These are phyloP conservation scores for Botrytis fabae DNA, from an alignment of 2,329 filamentous ascomycete genomes.

Conservation along the genomic window DNA sequence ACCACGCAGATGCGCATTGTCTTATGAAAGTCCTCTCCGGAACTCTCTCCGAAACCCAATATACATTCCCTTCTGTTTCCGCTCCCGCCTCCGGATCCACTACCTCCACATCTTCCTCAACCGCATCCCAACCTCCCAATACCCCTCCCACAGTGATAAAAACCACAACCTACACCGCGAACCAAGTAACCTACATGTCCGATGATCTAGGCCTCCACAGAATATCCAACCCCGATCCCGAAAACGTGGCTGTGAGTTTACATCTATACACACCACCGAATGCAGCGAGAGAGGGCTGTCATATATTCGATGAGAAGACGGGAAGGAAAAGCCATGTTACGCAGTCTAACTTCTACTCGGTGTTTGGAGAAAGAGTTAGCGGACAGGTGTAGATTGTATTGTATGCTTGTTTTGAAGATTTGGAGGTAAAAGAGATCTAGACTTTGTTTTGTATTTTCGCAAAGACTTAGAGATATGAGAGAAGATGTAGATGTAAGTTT, in stretches of 20 bases:
- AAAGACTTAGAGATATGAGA: neutral
- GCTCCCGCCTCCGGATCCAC: neutral
- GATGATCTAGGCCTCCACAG: constrained; percentile 85
- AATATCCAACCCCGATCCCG: constrained; percentile 70
- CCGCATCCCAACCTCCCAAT: constrained; percentile 58
- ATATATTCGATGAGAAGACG: constrained; percentile 76
- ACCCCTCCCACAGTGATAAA: constrained; percentile 64
- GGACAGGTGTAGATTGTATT: neutral
- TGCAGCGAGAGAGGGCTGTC: constrained; percentile 77
- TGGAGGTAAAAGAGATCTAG: neutral
- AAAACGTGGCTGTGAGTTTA: constrained; percentile 78
- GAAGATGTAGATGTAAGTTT: neutral
- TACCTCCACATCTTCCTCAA: constrained; percentile 37
- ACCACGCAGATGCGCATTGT: constrained; percentile 85
- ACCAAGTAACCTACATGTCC: constrained; percentile 86
- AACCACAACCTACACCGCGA: constrained; percentile 66
- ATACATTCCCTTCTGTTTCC: constrained; percentile 51
- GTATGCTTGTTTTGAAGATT: neutral
- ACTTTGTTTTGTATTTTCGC: neutral
- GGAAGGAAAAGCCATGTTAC: constrained; percentile 71
- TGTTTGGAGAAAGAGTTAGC: constrained; percentile 46
- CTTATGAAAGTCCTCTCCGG: constrained; percentile 85
- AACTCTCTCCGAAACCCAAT: constrained; percentile 70
- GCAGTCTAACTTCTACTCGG: constrained; percentile 72
- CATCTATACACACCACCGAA: constrained; percentile 91